Evolutionary conservation across 208 protist species (phyloP), one percentile per base, ranked within the genome.

Genomic region (Trypanosoma scelopori): DNA sequence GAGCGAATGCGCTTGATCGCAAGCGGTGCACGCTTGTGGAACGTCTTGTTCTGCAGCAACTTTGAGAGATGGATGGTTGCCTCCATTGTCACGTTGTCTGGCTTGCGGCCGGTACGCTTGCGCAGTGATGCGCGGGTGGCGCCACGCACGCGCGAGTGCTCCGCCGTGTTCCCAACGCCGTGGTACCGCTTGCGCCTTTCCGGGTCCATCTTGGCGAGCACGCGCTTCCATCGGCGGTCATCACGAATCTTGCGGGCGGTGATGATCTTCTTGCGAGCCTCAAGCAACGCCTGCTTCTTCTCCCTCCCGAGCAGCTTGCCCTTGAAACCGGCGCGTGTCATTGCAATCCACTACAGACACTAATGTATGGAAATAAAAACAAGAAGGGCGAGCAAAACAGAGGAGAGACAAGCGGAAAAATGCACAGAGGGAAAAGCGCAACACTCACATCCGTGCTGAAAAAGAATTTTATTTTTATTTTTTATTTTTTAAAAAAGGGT

Each of bases 61-160:
- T 98, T 98, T 82, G 98, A 91, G 55, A 99, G 83, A 90, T 99
- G 95, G 79, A 99, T 98, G 68, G 98, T 99, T 76, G 96, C 96
- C 82, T 99, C 98, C 65, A 98, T 85, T 45, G 90, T 85, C 50
- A 99, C 78, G 60, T 85, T 78, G 62, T 97, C 85, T 27, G 83
- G 74, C 79, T 90, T 94, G 81, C 88, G 88, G 69, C 83, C 88
- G 35, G 78, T 86, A 73, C 74, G 79, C 79, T 94, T 89, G 79
- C 80, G 82, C 59, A 94, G 83, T 25, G 88, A 89, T 43, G 82
- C 80, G 68, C 88, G 84, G 61, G 88, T 94, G 63, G 69, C 69
- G 55, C 88, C 88, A 71, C 88, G 88, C 55, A 90, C 85, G 58
- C 88, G 88, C 35, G 85, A 92, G 84, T 91, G 85, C 73, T 84